These are phyloP conservation scores for Tuber calosporum DNA, from an alignment of 495 filamentous ascomycete genomes.

Conservation along the genomic window DNA sequence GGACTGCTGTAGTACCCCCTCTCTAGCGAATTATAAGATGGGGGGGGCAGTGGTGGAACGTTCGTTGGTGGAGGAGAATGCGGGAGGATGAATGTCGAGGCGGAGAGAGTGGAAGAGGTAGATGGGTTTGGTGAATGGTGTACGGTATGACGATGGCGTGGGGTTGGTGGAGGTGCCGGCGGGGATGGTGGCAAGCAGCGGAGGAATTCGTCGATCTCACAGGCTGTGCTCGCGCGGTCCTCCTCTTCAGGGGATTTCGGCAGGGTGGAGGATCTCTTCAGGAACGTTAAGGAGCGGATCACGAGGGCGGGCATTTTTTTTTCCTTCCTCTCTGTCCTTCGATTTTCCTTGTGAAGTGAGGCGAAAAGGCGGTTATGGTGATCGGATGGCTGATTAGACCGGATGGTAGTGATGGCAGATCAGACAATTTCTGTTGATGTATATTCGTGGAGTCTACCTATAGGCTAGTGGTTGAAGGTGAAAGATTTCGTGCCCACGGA, in stretches of 20 bases:
- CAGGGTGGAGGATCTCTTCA: not conserved
- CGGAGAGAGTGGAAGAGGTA: not conserved
- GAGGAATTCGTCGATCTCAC: not conserved
- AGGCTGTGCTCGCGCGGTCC: not conserved
- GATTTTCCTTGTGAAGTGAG: not conserved
- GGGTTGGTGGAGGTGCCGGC: not conserved
- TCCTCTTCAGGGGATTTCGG: not conserved
- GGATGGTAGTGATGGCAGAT: not conserved
- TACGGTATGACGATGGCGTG: not conserved
- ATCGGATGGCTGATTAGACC: not conserved
- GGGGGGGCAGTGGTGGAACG: not conserved
- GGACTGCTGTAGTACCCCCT: not conserved
- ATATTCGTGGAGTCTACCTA: not conserved
- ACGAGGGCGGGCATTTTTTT: not conserved
- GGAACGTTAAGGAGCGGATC: not conserved
- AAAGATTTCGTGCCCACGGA: not conserved
- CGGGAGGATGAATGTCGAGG: not conserved
- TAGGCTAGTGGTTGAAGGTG: not conserved
- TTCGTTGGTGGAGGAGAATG: not conserved
- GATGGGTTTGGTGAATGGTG: conserved; percentile 1
- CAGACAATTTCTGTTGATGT: not conserved
- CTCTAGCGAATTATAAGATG: not conserved
- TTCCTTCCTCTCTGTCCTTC: not conserved
- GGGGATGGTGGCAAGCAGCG: not conserved
- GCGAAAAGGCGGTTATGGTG: not conserved